A percentile compares a stretch with the other conserved stretches of the same genome.
These are phyloP conservation scores for Exobasidium cylindrosporum DNA, from an alignment of 1,284 basidiomycete species.

Conservation along the genomic window DNA sequence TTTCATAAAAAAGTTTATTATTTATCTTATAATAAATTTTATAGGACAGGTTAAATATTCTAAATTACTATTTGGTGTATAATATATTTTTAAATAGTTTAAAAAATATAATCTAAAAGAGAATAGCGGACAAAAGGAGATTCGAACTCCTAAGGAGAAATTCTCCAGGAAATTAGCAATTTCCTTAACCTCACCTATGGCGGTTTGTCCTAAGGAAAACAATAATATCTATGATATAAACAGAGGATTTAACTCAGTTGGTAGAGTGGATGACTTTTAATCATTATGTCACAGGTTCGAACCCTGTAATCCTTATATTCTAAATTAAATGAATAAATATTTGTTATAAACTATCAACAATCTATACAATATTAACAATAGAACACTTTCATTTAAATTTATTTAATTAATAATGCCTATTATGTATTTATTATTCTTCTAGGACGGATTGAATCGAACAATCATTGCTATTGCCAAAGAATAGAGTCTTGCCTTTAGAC, in stretches of 20 bases:
- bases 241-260: slow-evolving; percentile 19
- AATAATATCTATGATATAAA: slow-evolving; percentile 12
- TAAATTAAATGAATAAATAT: slow-evolving; percentile 14
- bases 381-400: slow-evolving; percentile 10
- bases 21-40: no score
- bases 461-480: slow-evolving; percentile 30
- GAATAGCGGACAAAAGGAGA: slow-evolving; percentile 24
- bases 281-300: slow-evolving; percentile 19
- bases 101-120: slow-evolving; percentile 5
- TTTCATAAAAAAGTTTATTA: no score
- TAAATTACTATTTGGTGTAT: no score
- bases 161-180: slow-evolving; percentile 26
- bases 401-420: slow-evolving; percentile 2
- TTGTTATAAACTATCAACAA: no score
- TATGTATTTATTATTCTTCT: slow-evolving; percentile 18
- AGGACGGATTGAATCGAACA: slow-evolving; percentile 38
- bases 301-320: slow-evolving; percentile 18
- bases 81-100: no score
- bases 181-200: slow-evolving; percentile 23
- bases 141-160: slow-evolving; percentile 28
- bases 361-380: slow-evolving; percentile 6
- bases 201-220: slow-evolving; percentile 22
- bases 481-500: slow-evolving; percentile 40
- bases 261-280: slow-evolving; percentile 19
- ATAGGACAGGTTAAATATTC: no score